phyloP scores from a whole-genome alignment of 352 stramenopile genomes.

The Globisporangium canariense region DNA sequence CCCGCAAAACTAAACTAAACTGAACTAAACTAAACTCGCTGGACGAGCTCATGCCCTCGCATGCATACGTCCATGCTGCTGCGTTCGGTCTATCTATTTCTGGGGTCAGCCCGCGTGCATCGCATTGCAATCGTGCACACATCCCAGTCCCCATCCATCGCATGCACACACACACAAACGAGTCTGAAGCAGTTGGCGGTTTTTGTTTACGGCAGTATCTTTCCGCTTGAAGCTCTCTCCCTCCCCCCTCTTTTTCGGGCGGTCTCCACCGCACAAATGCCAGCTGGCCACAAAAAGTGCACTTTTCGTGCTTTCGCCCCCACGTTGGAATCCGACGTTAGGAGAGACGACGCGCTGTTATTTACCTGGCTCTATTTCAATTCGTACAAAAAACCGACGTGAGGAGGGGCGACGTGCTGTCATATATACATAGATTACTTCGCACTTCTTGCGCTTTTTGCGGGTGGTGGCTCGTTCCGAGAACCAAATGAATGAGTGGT shows the following conservation, averaged over 20 bases:
- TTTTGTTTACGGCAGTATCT: slow-evolving; percentile 13
- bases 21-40: neutral
- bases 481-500: slow-evolving; percentile 37
- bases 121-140: neutral
- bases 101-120: neutral
- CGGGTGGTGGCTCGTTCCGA: neutral
- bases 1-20: neutral
- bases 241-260: neutral
- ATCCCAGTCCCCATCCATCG: no score
- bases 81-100: neutral
- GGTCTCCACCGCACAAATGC: slow-evolving; percentile 13
- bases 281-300: slow-evolving; percentile 1
- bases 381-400: neutral
- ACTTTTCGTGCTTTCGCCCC: neutral
- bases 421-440: slow-evolving; percentile 18
- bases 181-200: neutral
- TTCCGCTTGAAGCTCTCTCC: slow-evolving; percentile 5
- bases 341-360: slow-evolving; percentile 9
- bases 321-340: slow-evolving; percentile 14
- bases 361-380: neutral
- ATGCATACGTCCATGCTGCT: neutral
- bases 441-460: neutral
- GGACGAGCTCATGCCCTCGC: neutral
- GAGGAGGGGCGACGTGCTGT: slow-evolving; percentile 21
- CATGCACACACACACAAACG: no score